These are phyloP conservation scores for Coemansia sp. DNA, from an alignment of 192 early-diverging fungal species.

Conservation along the genomic window DNA sequence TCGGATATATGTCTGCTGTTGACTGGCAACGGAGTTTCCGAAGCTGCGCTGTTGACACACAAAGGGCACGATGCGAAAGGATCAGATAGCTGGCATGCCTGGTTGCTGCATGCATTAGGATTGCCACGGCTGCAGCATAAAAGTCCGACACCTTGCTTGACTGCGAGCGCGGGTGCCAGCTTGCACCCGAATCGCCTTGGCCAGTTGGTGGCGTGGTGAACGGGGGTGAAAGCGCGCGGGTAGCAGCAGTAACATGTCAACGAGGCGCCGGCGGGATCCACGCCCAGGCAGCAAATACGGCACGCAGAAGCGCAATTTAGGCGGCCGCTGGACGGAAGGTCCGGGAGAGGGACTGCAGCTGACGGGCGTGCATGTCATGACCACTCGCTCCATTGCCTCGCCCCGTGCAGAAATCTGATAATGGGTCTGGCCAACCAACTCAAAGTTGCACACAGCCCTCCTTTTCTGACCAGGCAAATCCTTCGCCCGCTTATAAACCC, in stretches of 20 bases:
- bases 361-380: background rate
- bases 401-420: background rate
- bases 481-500: background rate
- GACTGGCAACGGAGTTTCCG: background rate
- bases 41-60: background rate
- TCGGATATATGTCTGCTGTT: background rate
- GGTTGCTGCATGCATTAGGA: background rate
- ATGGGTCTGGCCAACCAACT: conserved; percentile 2
- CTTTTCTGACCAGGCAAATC: background rate
- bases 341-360: conserved; percentile 1
- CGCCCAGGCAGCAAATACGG: background rate
- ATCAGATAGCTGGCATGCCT: background rate
- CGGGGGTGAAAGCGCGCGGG: background rate
- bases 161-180: no score
- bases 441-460: background rate
- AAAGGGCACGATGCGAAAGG: background rate
- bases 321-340: background rate
- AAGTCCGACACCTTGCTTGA: no score
- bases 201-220: background rate
- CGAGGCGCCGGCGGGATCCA: conserved; percentile 2
- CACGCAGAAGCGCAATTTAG: background rate
- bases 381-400: background rate
- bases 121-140: background rate
- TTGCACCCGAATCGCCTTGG: background rate
- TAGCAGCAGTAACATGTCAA: background rate